Evolutionary conservation across 495 filamentous ascomycete species (phyloP).

Genomic region (Darksidea phi): DNA sequence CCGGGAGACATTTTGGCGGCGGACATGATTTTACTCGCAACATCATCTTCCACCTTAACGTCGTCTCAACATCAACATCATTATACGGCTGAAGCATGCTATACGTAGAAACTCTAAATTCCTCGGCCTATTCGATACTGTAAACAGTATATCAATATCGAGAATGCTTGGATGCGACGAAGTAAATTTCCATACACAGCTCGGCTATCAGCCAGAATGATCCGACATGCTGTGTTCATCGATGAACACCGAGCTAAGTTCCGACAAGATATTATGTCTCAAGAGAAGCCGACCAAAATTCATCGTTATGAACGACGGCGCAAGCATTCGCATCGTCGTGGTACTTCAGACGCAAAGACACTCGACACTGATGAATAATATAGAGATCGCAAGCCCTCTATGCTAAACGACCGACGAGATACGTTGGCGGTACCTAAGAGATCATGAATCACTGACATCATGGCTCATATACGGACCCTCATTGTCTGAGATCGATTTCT

Average conservation of each 20-base stretch:
- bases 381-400: slow-evolving; percentile 15
- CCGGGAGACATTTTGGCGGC: too few species aligned
- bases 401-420: slow-evolving; percentile 1
- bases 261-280: slow-evolving; percentile 69
- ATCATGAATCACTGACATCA: too few species aligned
- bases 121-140: slow-evolving; percentile 77
- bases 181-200: slow-evolving; percentile 82
- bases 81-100: too few species aligned
- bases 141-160: slow-evolving; percentile 81
- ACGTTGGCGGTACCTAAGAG: slow-evolving; percentile 19
- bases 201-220: slow-evolving; percentile 67
- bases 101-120: too few species aligned
- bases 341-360: background rate
- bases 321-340: slow-evolving; percentile 41
- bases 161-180: slow-evolving; percentile 81
- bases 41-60: too few species aligned
- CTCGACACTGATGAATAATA: slow-evolving; percentile 3
- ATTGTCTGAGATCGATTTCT: too few species aligned
- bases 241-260: slow-evolving; percentile 51
- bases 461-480: too few species aligned
- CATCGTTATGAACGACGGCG: slow-evolving; percentile 46
- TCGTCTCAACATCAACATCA: too few species aligned
- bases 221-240: slow-evolving; percentile 44
- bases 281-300: slow-evolving; percentile 45
- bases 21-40: too few species aligned